Evolutionary conservation across 805 yeast species (phyloP).

Genomic region (Yarrowia porcina): DNA sequence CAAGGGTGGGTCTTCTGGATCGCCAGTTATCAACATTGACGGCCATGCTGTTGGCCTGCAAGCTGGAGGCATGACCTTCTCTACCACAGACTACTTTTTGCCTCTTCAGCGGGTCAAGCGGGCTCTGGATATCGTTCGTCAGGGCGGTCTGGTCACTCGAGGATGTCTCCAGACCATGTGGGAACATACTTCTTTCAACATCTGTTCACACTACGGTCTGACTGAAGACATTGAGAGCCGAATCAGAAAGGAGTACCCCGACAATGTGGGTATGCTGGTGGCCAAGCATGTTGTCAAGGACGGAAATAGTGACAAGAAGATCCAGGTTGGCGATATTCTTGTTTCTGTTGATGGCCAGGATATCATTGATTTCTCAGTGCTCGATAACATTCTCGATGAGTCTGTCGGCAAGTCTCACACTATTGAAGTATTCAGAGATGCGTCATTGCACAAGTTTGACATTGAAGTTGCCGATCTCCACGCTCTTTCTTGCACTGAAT

Average conservation of each 20-base stretch:
- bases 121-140: slow-evolving; percentile 72
- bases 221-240: slow-evolving; percentile 66
- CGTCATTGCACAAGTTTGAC: slow-evolving; percentile 49
- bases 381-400: slow-evolving; percentile 76
- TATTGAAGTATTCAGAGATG: slow-evolving; percentile 70
- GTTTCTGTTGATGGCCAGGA: slow-evolving; percentile 64
- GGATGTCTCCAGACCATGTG: slow-evolving; percentile 93
- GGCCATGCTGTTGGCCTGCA: slow-evolving; percentile 88
- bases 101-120: slow-evolving; percentile 81
- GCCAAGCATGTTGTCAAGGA: slow-evolving; percentile 77
- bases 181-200: slow-evolving; percentile 81
- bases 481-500: slow-evolving; percentile 74
- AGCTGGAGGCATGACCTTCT: slow-evolving; percentile 90
- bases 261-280: slow-evolving; percentile 69
- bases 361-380: slow-evolving; percentile 69
- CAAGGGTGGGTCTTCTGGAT: slow-evolving; percentile 94
- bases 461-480: slow-evolving; percentile 73
- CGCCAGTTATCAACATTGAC: slow-evolving; percentile 88
- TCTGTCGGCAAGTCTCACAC: slow-evolving; percentile 58
- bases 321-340: slow-evolving; percentile 83
- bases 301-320: slow-evolving; percentile 72
- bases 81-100: slow-evolving; percentile 87
- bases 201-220: slow-evolving; percentile 82
- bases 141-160: slow-evolving; percentile 59
- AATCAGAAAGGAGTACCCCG: slow-evolving; percentile 68